Conservation (phyloP, 1,139 yeast genomes). For the Pichia kudriavzevii region DNA sequence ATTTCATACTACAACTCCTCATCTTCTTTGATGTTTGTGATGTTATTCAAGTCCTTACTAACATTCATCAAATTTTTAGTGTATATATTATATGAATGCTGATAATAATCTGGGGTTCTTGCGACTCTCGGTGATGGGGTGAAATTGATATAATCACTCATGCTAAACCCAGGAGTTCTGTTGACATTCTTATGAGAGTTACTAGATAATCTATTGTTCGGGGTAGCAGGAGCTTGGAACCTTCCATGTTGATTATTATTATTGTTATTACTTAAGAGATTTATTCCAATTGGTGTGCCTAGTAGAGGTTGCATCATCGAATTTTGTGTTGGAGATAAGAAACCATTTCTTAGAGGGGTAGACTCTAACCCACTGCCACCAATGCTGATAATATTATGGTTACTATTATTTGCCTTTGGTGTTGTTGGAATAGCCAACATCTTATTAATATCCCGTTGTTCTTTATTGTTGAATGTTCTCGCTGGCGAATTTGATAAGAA, state of each 20-base stretch:
- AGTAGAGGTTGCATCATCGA: constrained; percentile 13
- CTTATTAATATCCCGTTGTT: constrained; percentile 9
- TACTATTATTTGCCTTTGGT: constrained; percentile 23
- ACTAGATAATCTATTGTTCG: constrained; percentile 14
- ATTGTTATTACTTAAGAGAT: background rate
- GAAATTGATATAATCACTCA: constrained; percentile 75
- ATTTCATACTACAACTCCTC: too few relatives aligned
- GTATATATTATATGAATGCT: constrained; percentile 1
- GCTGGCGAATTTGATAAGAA: constrained; percentile 84
- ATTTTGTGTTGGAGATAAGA: background rate
- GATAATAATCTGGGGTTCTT: constrained; percentile 22
- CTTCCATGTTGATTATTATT: too few relatives aligned
- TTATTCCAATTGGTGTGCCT: constrained; percentile 18
- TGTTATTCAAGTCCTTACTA: constrained; percentile 20
- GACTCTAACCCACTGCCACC: constrained; percentile 17
- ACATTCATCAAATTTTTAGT: constrained; percentile 12
- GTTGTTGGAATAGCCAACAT: constrained; percentile 24
- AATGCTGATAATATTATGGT: constrained; percentile 10
- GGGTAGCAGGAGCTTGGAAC: constrained; percentile 24
- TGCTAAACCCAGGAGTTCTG: constrained; percentile 69
- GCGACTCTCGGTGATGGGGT: constrained; percentile 57
- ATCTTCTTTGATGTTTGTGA: constrained; percentile 10
- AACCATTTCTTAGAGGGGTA: constrained; percentile 19
- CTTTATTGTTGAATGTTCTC: constrained; percentile 37
- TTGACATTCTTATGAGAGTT: constrained; percentile 13